These are phyloP conservation scores for Cladosporium oxysporum DNA, from an alignment of 2,329 filamentous ascomycete species.

Conservation along the genomic window DNA sequence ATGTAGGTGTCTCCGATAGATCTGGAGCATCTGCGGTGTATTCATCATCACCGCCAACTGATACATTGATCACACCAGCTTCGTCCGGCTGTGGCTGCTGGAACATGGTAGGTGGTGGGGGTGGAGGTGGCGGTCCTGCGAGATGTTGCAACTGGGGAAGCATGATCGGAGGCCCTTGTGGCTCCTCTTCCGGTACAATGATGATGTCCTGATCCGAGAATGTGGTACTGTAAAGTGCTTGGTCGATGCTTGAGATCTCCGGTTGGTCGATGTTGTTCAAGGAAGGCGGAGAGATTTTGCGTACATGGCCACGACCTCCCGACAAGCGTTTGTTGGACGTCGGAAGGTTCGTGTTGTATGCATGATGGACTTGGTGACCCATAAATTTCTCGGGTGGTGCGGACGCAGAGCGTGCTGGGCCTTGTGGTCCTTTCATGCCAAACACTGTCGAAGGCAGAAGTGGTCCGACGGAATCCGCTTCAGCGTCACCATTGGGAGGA, in stretches of 20 bases:
- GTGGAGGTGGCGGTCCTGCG: constrained; percentile 51
- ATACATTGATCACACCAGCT: too few species aligned
- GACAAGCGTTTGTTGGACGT: constrained; percentile 43
- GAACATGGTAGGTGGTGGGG: constrained; percentile 33
- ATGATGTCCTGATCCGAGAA: constrained; percentile 44
- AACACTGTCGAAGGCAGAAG: constrained; percentile 52
- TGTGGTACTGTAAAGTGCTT: constrained; percentile 42
- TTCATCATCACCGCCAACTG: too few species aligned
- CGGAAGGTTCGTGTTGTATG: constrained; percentile 24
- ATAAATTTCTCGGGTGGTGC: constrained; percentile 48
- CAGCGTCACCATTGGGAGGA: constrained; percentile 39
- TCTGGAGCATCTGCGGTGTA: background rate
- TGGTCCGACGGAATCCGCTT: constrained; percentile 45
- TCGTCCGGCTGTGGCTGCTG: too few species aligned
- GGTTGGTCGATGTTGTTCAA: constrained; percentile 23
- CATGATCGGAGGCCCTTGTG: constrained; percentile 38
- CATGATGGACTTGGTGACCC: background rate
- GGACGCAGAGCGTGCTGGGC: constrained; percentile 47
- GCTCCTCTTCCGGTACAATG: constrained; percentile 40
- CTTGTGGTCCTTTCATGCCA: constrained; percentile 40
- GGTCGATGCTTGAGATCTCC: constrained; percentile 50
- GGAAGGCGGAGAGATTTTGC: constrained; percentile 48
- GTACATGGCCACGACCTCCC: constrained; percentile 39
- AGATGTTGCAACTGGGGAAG: constrained; percentile 65
- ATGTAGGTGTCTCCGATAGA: background rate